Conservation (phyloP, 1,284 basidiomycete genomes). For the Athelia psychrophila region DNA sequence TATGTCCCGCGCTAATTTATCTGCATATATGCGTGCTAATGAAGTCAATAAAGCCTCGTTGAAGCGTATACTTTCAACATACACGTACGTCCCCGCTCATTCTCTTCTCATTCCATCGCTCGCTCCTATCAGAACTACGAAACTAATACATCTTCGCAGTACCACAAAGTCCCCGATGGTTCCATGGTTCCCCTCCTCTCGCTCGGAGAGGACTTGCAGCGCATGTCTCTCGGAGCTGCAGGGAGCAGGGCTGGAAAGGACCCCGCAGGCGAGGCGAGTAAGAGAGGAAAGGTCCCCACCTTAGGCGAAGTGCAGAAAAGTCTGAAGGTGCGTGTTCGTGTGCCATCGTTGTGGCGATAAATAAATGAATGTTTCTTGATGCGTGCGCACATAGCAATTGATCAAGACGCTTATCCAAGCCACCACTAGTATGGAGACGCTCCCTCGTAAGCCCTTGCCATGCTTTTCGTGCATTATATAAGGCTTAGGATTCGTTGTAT, state of each 20-base stretch:
- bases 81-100: conserved; percentile 38
- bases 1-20: conserved; percentile 21
- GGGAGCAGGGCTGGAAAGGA: conserved; percentile 29
- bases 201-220: conserved; percentile 54
- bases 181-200: conserved; percentile 60
- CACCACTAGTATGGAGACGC: conserved; percentile 71
- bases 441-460: conserved; percentile 57
- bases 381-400: conserved; percentile 20
- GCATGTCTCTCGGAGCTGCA: conserved; percentile 40
- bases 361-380: not conserved
- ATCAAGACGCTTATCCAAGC: conserved; percentile 73
- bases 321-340: conserved; percentile 51
- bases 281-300: conserved; percentile 58
- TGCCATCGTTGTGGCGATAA: too few relatives aligned
- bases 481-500: conserved; percentile 1
- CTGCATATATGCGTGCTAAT: not conserved
- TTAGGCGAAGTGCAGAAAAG: conserved; percentile 72
- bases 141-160: conserved; percentile 33
- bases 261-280: conserved; percentile 53
- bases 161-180: conserved; percentile 57
- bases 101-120: not conserved
- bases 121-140: not conserved
- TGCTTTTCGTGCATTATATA: not conserved
- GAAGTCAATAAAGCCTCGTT: conserved; percentile 53
- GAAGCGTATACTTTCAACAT: conserved; percentile 85